Conservation (phyloP, 2,329 filamentous ascomycete species). For the Decorospora gaudefroyi region DNA sequence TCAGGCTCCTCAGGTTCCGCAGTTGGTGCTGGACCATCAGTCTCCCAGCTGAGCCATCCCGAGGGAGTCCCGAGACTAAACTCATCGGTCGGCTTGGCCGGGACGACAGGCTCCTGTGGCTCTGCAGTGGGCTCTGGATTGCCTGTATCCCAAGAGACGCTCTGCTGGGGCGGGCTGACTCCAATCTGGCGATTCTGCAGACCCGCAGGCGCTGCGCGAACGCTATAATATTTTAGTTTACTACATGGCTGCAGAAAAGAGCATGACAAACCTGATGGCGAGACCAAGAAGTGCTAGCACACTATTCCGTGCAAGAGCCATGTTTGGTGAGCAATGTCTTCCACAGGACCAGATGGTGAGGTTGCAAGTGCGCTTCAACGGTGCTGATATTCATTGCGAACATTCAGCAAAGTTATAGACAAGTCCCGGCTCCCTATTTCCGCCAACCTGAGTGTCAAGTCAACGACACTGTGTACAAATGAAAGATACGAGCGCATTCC, state of each 20-base stretch:
- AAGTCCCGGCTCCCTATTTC: constrained; percentile 16
- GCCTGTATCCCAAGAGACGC: constrained; percentile 24
- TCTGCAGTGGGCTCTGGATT: constrained; percentile 17
- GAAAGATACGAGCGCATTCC: constrained; percentile 39
- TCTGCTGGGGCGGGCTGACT: constrained; percentile 22
- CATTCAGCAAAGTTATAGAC: constrained; percentile 33
- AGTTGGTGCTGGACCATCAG: constrained; percentile 8
- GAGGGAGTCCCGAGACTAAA: constrained; percentile 15
- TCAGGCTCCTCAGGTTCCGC: constrained; percentile 10
- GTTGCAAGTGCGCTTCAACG: constrained; percentile 12
- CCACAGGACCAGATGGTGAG: constrained; percentile 7
- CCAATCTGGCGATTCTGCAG: constrained; percentile 23
- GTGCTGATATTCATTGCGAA: constrained; percentile 8
- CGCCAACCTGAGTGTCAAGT: constrained; percentile 21
- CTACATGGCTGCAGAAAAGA: neutral
- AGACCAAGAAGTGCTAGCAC: constrained; percentile 36
- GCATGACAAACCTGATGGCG: constrained; percentile 27
- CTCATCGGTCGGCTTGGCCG: constrained; percentile 13
- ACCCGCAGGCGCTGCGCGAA: constrained; percentile 27
- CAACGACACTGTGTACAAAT: constrained; percentile 37
- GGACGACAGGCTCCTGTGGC: constrained; percentile 14
- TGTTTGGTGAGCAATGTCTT: constrained; percentile 14
- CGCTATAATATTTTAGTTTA: constrained; percentile 18
- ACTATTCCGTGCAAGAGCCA: constrained; percentile 32
- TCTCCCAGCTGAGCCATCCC: constrained; percentile 17